phyloP scores from a whole-genome alignment of 495 filamentous ascomycete species.

The Aspergillus cavernicola region DNA sequence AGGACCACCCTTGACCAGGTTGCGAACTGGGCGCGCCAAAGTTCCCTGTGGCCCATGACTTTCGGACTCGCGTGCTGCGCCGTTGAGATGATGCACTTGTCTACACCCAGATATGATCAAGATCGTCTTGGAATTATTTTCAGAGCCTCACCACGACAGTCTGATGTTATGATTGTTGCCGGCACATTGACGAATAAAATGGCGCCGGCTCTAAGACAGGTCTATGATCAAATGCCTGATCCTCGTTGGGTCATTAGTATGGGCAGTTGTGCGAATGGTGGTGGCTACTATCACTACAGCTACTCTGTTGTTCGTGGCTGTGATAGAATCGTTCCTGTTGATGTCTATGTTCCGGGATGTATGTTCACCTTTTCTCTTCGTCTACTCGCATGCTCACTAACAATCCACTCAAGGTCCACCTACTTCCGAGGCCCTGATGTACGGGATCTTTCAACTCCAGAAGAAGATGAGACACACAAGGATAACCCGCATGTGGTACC shows the following conservation, averaged over 20 bases:
- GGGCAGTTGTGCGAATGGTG: slow-evolving; percentile 93
- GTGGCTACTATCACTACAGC: slow-evolving; percentile 96
- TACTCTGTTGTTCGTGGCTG: slow-evolving; percentile 90
- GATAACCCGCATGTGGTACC: slow-evolving; percentile 52
- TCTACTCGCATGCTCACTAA: slow-evolving; percentile 20
- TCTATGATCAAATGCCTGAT: slow-evolving; percentile 98
- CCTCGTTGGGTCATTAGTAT: slow-evolving; percentile 94
- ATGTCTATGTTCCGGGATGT: slow-evolving; percentile 94
- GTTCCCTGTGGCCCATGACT: slow-evolving; percentile 95
- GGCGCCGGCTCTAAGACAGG: slow-evolving; percentile 89
- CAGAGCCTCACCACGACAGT: slow-evolving; percentile 90
- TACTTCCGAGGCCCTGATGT: slow-evolving; percentile 89
- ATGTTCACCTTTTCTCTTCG: slow-evolving; percentile 23
- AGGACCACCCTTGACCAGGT: slow-evolving; percentile 91
- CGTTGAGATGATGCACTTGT: slow-evolving; percentile 98
- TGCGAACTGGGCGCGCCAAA: slow-evolving; percentile 91
- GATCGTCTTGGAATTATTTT: slow-evolving; percentile 96
- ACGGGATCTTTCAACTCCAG: slow-evolving; percentile 89
- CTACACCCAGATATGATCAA: slow-evolving; percentile 93
- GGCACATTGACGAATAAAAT: slow-evolving; percentile 98
- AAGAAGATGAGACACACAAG: slow-evolving; percentile 86
- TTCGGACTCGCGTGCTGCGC: slow-evolving; percentile 97
- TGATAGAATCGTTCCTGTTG: slow-evolving; percentile 91
- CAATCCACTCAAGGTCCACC: slow-evolving; percentile 56
- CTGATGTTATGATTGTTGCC: slow-evolving; percentile 97